Evolutionary conservation across 2,329 filamentous ascomycete genomes (phyloP), one percentile per base, ranked within the genome.

Genomic region (Trichoderma gracile): DNA sequence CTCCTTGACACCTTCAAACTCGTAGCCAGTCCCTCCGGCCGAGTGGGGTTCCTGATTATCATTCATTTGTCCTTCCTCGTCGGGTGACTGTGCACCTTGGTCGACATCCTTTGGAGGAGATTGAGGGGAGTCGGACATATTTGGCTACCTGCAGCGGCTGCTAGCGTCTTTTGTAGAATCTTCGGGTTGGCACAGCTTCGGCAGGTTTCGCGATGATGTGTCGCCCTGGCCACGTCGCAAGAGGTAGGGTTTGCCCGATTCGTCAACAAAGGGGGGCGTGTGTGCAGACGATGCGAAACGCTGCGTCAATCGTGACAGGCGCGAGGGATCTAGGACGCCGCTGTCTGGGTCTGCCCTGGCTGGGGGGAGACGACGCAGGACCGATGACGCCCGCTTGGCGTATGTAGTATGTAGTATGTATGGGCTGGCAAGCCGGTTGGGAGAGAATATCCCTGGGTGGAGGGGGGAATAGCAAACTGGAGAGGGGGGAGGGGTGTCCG

Each of bases 1-100:
- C 81, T 99, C 95, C 85, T 98, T 98, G 80, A 98, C 94, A 55
- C 76, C 76, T 82, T 98, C 94, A 78, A 97, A 97, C 82, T 98
- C 94, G 77, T 92, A 92, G 79, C 83, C 88, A 65, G 73, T 68
- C 80, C 90, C 84, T 78, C 86, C 89, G 79, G 85, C 85, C 78
- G 84, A 84, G 82, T 92, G 89, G 88, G 87, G 85, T 82, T 91
- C 89, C 79, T 89, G 86, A 81, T 85, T 82, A 78, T 93, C 91
- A 82, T 96, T 93, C 91, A 96, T 96, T 86, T 90, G 89, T 84
- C 89, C 89, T 84, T 95, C 92, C 84, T 96, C 92, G 82, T 95
- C 93, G 84, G 89, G 89, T 83, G 93, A 96, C 84, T 92, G 91
- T 86, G 86, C 90, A 86, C 87, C 89, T 85, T 89, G 90, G 85